These are phyloP conservation scores for Candida sanyaensis DNA, from an alignment of 1,139 yeast genomes.

Conservation along the genomic window DNA sequence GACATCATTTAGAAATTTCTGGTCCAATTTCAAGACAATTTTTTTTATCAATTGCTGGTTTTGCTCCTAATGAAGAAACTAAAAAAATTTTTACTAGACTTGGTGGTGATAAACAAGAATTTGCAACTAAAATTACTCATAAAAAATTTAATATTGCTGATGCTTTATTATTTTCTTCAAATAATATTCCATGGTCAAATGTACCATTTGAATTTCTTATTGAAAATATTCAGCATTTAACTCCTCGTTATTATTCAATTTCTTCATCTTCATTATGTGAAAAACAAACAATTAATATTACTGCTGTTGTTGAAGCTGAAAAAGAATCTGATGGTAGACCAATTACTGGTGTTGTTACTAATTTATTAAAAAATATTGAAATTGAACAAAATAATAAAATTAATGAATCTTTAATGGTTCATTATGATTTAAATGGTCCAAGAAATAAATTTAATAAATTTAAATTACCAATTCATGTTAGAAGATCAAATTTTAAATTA, in stretches of 20 bases:
- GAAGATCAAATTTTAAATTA: constrained; percentile 92
- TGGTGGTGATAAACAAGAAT: constrained; percentile 67
- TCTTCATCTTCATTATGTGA: constrained; percentile 86
- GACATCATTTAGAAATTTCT: constrained; percentile 87
- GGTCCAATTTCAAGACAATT: constrained; percentile 94
- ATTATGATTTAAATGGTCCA: constrained; percentile 81
- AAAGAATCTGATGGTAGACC: constrained; percentile 39
- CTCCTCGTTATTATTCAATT: constrained; percentile 95
- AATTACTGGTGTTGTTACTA: constrained; percentile 88
- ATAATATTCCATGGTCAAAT: constrained; percentile 63
- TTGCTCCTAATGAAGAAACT: constrained; percentile 71
- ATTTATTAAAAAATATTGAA: constrained; percentile 76
- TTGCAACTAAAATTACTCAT: constrained; percentile 63
- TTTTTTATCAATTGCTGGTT: constrained; percentile 73
- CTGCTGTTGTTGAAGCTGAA: constrained; percentile 90
- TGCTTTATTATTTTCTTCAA: constrained; percentile 62
- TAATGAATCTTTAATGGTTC: constrained; percentile 45
- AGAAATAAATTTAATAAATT: constrained; percentile 55
- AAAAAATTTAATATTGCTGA: constrained; percentile 76
- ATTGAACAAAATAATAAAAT: constrained; percentile 60
- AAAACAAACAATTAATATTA: constrained; percentile 73
- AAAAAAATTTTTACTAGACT: constrained; percentile 55
- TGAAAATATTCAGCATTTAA: constrained; percentile 79
- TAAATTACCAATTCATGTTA: constrained; percentile 86
- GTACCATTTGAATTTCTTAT: constrained; percentile 86